Evolutionary conservation across 2,329 filamentous ascomycete species (phyloP).

Genomic region (Exophiala calicioides): DNA sequence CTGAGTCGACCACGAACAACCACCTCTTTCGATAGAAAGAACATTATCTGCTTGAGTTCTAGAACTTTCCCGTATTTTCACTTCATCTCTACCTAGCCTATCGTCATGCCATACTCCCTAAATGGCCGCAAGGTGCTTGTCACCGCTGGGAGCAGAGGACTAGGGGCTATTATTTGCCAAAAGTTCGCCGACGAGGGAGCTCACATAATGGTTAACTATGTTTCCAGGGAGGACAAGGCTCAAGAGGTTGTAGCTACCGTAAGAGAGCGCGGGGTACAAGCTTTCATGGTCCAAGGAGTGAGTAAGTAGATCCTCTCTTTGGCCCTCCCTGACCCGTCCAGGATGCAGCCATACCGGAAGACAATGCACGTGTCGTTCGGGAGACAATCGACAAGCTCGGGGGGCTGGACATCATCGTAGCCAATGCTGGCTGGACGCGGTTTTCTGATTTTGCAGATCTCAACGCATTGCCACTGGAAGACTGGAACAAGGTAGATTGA

Average conservation of each 20-base stretch:
- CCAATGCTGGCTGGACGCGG: slow-evolving; percentile 71
- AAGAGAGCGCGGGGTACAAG: slow-evolving; percentile 53
- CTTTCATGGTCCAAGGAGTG: slow-evolving; percentile 62
- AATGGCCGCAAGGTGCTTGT: no score
- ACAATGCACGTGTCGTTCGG: slow-evolving; percentile 62
- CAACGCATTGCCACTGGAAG: slow-evolving; percentile 58
- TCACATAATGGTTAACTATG: slow-evolving; percentile 73
- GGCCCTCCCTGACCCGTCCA: slow-evolving; percentile 32
- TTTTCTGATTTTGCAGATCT: slow-evolving; percentile 60
- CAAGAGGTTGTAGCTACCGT: slow-evolving; percentile 59
- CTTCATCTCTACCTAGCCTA: no score
- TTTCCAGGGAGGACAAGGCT: slow-evolving; percentile 62
- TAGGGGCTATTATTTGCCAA: not conserved
- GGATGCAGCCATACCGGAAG: slow-evolving; percentile 62
- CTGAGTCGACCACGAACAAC: no score
- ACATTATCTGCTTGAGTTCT: no score
- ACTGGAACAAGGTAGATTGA: slow-evolving; percentile 61
- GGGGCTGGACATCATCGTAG: slow-evolving; percentile 72
- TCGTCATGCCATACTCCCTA: no score
- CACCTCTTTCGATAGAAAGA: no score
- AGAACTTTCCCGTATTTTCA: no score
- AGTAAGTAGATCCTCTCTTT: slow-evolving; percentile 28
- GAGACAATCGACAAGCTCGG: slow-evolving; percentile 63
- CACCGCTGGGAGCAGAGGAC: no score
- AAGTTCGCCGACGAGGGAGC: slow-evolving; percentile 53